A percentile compares a stretch with the other conserved stretches of the same genome.
Conservation (phyloP, 306 rosid genomes). For the Rosa lucieae region DNA sequence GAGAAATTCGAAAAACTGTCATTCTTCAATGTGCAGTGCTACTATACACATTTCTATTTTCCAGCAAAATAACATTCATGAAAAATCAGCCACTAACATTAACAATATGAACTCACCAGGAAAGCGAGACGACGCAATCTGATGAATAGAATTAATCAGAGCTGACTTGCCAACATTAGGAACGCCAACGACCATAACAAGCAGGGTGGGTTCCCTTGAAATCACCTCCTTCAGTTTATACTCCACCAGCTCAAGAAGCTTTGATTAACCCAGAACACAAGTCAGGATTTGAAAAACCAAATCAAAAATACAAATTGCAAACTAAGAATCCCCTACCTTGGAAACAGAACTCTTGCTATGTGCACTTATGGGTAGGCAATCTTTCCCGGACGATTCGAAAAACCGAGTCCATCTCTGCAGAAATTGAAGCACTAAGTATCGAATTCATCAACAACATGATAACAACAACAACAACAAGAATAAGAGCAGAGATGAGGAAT, state of each 20-base stretch:
- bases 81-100: neutral
- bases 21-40: slow-evolving; percentile 23
- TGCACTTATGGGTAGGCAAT: slow-evolving; percentile 68
- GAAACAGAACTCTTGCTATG: slow-evolving; percentile 80
- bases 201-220: slow-evolving; percentile 76
- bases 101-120: slow-evolving; percentile 45
- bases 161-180: slow-evolving; percentile 94
- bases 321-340: slow-evolving; percentile 37
- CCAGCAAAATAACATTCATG: neutral
- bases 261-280: neutral
- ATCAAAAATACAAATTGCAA: neutral
- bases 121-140: slow-evolving; percentile 63
- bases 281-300: neutral
- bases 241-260: slow-evolving; percentile 86
- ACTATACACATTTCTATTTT: neutral
- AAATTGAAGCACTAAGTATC: neutral
- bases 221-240: slow-evolving; percentile 75
- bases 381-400: slow-evolving; percentile 64
- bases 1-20: slow-evolving; percentile 20
- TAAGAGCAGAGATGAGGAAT: neutral
- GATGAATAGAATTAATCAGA: slow-evolving; percentile 83
- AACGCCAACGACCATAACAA: slow-evolving; percentile 94
- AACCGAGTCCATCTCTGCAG: slow-evolving; percentile 71
- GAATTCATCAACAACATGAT: neutral
- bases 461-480: neutral